Conservation (phyloP, 352 stramenopile genomes). For the Phytophthora fragariaefolia region DNA sequence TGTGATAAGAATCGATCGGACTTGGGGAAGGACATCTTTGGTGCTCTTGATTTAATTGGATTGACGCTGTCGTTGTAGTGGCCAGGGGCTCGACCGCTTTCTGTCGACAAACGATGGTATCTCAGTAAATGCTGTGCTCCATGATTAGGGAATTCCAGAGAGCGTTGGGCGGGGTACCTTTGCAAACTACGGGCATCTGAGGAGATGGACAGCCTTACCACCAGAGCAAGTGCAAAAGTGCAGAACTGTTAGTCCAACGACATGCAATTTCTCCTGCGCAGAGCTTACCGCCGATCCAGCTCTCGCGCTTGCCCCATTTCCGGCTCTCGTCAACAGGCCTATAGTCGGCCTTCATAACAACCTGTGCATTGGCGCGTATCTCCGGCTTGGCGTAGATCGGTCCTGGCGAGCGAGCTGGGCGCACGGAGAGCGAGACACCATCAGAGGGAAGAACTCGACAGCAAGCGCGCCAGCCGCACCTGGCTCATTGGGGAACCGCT, state of each 20-base stretch:
- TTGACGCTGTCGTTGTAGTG: conserved; percentile 80
- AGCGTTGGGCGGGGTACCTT: conserved; percentile 47
- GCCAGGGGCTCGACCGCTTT: conserved; percentile 66
- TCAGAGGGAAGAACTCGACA: no score
- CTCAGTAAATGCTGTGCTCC: no score
- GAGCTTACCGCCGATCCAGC: conserved; percentile 75
- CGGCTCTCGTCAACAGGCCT: conserved; percentile 65
- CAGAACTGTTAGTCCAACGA: background rate
- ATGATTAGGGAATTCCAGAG: no score
- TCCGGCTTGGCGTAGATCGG: conserved; percentile 77
- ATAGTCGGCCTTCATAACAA: conserved; percentile 80
- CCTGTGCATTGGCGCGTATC: conserved; percentile 59
- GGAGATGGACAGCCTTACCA: conserved; percentile 48
- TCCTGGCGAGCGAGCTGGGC: conserved; percentile 64
- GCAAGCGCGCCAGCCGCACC: conserved; percentile 36
- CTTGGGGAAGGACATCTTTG: conserved; percentile 81
- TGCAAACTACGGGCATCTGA: conserved; percentile 62
- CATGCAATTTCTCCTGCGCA: background rate
- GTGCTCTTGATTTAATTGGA: conserved; percentile 61
- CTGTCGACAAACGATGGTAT: conserved; percentile 29
- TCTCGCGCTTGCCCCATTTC: conserved; percentile 82
- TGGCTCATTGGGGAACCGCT: conserved; percentile 75
- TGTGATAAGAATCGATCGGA: conserved; percentile 83
- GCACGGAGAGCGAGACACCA: background rate
- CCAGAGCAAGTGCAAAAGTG: no score